Base-by-base conservation (phyloP, 1,284 basidiomycete genomes). In the Cystobasidium sp. region DNA sequence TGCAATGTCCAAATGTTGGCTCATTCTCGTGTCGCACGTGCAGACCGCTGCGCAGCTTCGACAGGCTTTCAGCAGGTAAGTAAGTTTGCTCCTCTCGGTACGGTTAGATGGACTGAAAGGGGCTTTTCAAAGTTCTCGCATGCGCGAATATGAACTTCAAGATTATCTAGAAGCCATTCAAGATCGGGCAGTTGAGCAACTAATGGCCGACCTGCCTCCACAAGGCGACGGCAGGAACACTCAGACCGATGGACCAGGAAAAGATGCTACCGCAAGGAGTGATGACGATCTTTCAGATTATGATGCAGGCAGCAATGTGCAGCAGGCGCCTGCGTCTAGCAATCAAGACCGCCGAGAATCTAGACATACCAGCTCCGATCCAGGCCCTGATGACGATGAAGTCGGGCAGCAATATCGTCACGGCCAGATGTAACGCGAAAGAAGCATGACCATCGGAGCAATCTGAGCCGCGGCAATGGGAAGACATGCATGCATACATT, bases 61-160 rank as follows among this genome's bases (percentile, higher is more conserved):
- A 53, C 69, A 71, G 37, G 61, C 51, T 5, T 71, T 52, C 20
- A 20, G 43, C 9, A 66, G 64, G 64, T 66, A 16, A 53, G 24
- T 22, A 8, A 20, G 1, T 5, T 31, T 31, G 2, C 64, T 16
- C 5, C 16, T n/a, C 10, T 16, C 5, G 12, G 39, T 16, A 10
- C 1, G 8, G 10, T 31, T 39, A 37, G 12, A 3, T n/a, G 22
- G 16, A 8, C 6, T 41, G 24, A 22, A 10, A 12, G 2, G 3
- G 53, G 16, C 12, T 44, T 16, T 37, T 16, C 14, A 37, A n/a
- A 71, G 61, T 61, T 63, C 58, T n/a, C 44, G 69, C 24, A 59
- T 71, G 46, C 52, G 46, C 22, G 69, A 71, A n/a, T 52, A 61
- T 53, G 46, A 63, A 16, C 69, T 71, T 18, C 58, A 59, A 10